phyloP scores from a whole-genome alignment of 208 protist genomes.

The Trypanosoma caninum region DNA sequence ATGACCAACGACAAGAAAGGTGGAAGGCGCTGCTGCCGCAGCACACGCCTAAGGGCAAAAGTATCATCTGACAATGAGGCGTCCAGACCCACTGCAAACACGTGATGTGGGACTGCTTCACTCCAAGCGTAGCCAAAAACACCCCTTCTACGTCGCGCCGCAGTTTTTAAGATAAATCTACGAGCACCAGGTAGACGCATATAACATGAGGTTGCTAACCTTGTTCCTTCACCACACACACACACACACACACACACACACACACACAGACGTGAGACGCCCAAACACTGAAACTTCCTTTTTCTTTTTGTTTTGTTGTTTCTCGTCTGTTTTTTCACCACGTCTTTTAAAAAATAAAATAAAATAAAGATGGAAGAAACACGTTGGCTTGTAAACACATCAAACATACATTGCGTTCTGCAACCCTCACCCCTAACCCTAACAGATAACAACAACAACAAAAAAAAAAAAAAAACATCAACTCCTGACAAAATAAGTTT shows the following conservation, averaged over 20 bases:
- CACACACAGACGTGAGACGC: no score
- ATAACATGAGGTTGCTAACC: no score
- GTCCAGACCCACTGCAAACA: conserved; percentile 14
- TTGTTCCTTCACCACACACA: neutral
- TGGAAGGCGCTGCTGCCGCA: conserved; percentile 9
- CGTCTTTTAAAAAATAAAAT: no score
- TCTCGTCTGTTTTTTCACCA: neutral
- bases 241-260: neutral
- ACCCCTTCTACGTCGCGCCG: neutral
- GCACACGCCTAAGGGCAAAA: neutral
- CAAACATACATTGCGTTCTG: no score
- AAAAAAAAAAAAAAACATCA: neutral
- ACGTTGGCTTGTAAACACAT: no score
- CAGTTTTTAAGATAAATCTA: neutral
- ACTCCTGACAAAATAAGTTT: neutral
- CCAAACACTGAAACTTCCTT: no score
- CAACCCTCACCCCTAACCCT: no score
- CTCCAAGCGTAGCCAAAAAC: neutral
- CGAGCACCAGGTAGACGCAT: conserved; percentile 17
- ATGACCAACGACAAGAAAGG: conserved; percentile 15
- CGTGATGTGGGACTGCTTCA: neutral
- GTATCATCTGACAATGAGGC: neutral
- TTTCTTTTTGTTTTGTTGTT: neutral
- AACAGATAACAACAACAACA: neutral
- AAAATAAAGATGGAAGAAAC: no score